A percentile compares a stretch with the other conserved stretches of the same genome.
Conservation (phyloP, 1,284 basidiomycete species). For the Cutaneotrichosporon curvatum region DNA sequence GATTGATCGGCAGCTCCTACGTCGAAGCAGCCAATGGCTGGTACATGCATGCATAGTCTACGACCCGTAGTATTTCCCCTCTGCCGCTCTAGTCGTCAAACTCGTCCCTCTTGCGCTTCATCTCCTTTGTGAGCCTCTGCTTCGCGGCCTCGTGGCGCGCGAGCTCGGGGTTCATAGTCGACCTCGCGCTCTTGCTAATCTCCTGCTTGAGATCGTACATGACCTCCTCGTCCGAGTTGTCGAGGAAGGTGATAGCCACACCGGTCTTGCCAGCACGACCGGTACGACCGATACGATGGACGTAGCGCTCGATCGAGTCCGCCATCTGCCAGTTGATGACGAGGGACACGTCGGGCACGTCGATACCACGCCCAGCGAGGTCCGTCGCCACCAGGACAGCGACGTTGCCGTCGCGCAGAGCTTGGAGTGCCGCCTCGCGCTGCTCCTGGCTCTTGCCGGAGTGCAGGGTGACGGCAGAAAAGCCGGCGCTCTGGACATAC, state of each 20-base stretch:
- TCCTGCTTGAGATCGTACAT: slow-evolving; percentile 68
- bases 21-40: too few species aligned
- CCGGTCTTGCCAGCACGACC: slow-evolving; percentile 95
- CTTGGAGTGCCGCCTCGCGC: slow-evolving; percentile 81
- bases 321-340: slow-evolving; percentile 99
- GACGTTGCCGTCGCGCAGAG: slow-evolving; percentile 73
- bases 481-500: slow-evolving; percentile 76
- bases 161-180: slow-evolving; percentile 78
- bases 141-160: slow-evolving; percentile 84
- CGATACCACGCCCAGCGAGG: slow-evolving; percentile 95
- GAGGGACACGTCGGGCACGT: slow-evolving; percentile 85
- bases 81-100: slow-evolving; percentile 1
- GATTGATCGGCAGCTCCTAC: too few species aligned
- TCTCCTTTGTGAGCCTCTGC: slow-evolving; percentile 77
- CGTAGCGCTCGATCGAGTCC: slow-evolving; percentile 85
- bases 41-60: too few species aligned
- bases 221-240: slow-evolving; percentile 92
- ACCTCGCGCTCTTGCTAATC: slow-evolving; percentile 84
- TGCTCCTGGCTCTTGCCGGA: slow-evolving; percentile 97
- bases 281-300: slow-evolving; percentile 92
- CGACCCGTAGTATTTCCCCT: too few species aligned
- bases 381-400: slow-evolving; percentile 93
- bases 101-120: slow-evolving; percentile 54
- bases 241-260: slow-evolving; percentile 87
- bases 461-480: slow-evolving; percentile 79